Conservation (phyloP, 306 rosid species). For the Cucumis sativus region Cucumber_9930_V3 NC_026657.2:34803001-34803500, state of each 20-base stretch:
- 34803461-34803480: constrained; percentile 8
- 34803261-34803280: no score
- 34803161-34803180: neutral
- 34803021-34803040: constrained; percentile 92
- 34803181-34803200: neutral
- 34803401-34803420: neutral
- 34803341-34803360: neutral
- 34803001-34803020: constrained; percentile 92
- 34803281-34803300: no score
- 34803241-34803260: no score
- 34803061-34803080: constrained; percentile 92
- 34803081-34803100: constrained; percentile 83
- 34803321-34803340: neutral
- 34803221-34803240: neutral
- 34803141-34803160: constrained; percentile 37
- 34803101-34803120: constrained; percentile 99
- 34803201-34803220: neutral
- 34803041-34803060: constrained; percentile 94
- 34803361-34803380: neutral
- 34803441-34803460: constrained; percentile 10
- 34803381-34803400: neutral
- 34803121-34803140: constrained; percentile 96
- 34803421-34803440: constrained; percentile 12
- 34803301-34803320: no score
- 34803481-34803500: constrained; percentile 14